Evolutionary conservation across 148 eudicot genomes (phyloP).

Genomic region (Selenicereus undatus): DNA sequence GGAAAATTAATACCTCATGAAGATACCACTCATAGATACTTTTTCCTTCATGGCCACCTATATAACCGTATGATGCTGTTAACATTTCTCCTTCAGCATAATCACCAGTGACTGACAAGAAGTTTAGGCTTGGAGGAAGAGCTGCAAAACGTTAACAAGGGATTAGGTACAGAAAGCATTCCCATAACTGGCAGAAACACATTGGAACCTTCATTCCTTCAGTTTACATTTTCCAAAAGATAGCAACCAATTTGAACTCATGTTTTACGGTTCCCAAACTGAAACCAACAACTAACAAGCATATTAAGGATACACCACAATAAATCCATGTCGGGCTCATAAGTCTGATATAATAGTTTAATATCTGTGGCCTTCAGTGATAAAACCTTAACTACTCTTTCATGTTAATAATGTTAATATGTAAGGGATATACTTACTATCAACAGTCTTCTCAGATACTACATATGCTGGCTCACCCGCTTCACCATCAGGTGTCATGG

Average conservation of each 20-base stretch:
- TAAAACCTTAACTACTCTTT: neutral
- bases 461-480: conserved; percentile 79
- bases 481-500: conserved; percentile 92
- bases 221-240: neutral
- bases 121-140: conserved; percentile 92
- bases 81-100: conserved; percentile 79
- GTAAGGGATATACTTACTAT: conserved; percentile 53
- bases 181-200: neutral
- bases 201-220: neutral
- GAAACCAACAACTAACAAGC: neutral
- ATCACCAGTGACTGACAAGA: conserved; percentile 92
- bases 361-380: neutral
- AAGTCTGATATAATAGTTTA: neutral
- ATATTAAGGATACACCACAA: neutral
- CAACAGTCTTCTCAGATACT: conserved; percentile 66
- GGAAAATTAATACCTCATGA: conserved; percentile 64
- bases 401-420: neutral
- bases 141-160: conserved; percentile 47
- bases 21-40: conserved; percentile 86
- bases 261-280: neutral
- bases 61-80: conserved; percentile 94
- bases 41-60: conserved; percentile 97
- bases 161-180: conserved; percentile 17
- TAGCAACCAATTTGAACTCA: neutral
- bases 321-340: neutral